Conservation (phyloP, 208 protist species). For the Naegleria gruberi region DNA sequence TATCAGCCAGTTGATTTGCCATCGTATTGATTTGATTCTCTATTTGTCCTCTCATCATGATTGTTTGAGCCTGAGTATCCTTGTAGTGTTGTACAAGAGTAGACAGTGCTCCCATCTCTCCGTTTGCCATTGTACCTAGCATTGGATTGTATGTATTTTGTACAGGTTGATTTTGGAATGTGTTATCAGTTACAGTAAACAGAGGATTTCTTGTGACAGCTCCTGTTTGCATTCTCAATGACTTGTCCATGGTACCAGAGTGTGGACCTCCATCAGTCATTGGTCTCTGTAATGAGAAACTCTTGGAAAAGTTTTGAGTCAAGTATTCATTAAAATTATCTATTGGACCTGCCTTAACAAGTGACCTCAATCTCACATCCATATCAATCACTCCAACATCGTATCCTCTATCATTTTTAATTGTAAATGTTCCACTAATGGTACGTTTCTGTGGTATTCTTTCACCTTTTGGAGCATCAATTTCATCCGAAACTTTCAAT, state of each 20-base stretch:
- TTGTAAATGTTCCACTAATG: neutral
- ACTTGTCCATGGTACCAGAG: neutral
- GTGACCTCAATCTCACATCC: neutral
- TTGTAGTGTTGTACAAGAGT: neutral
- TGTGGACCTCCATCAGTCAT: neutral
- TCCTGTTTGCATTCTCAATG: neutral
- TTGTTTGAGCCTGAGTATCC: neutral
- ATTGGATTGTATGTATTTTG: neutral
- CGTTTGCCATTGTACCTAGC: neutral
- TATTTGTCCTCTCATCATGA: neutral
- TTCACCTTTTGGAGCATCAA: neutral
- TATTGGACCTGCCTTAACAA: neutral
- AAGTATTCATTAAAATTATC: neutral
- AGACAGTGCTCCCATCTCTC: neutral
- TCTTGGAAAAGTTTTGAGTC: neutral
- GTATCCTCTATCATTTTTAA: neutral
- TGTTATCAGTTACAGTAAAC: neutral
- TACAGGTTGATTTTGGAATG: neutral
- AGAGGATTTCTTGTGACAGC: neutral
- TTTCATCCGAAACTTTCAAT: neutral
- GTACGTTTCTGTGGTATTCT: neutral
- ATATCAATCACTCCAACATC: neutral
- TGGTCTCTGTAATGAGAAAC: neutral
- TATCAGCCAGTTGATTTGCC: neutral
- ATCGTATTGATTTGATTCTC: neutral